Evolutionary conservation across 805 yeast genomes (phyloP).

Genomic region (Candida odintsovae): DNA sequence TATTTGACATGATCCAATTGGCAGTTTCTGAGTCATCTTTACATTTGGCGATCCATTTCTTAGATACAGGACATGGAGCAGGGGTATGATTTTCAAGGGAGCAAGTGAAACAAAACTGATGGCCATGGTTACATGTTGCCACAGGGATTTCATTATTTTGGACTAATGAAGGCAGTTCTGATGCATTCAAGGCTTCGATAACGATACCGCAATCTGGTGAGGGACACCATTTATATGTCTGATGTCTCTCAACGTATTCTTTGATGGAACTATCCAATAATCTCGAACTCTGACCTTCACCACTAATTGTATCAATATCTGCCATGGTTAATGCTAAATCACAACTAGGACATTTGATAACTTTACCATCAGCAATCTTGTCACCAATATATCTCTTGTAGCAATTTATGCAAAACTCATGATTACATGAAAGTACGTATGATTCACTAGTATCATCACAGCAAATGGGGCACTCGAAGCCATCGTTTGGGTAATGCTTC

Average conservation of each 20-base stretch:
- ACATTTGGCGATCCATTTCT: constrained; percentile 72
- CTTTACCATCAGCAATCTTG: constrained; percentile 33
- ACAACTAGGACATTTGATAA: constrained; percentile 65
- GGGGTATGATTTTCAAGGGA: constrained; percentile 76
- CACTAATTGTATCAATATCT: constrained; percentile 38
- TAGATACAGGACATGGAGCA: constrained; percentile 66
- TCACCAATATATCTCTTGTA: constrained; percentile 54
- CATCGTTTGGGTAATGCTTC: constrained; percentile 12
- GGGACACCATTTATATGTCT: constrained; percentile 71
- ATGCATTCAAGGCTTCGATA: constrained; percentile 30
- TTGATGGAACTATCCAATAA: constrained; percentile 35
- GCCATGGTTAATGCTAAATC: constrained; percentile 31
- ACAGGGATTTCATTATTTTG: constrained; percentile 42
- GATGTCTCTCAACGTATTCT: constrained; percentile 46
- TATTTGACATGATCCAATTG: constrained; percentile 80
- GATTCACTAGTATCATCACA: constrained; percentile 46
- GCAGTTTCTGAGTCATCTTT: constrained; percentile 83
- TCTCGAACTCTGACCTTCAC: constrained; percentile 25
- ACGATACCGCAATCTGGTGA: constrained; percentile 70
- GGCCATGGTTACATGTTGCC: constrained; percentile 61
- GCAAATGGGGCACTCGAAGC: constrained; percentile 61
- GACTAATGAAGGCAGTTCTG: constrained; percentile 8
- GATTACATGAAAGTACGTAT: constrained; percentile 62
- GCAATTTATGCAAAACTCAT: constrained; percentile 65
- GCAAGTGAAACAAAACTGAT: constrained; percentile 77